These are phyloP conservation scores for Fibroporia radiculosa DNA, from an alignment of 768 basidiomycete genomes.

Conservation along the genomic window DNA sequence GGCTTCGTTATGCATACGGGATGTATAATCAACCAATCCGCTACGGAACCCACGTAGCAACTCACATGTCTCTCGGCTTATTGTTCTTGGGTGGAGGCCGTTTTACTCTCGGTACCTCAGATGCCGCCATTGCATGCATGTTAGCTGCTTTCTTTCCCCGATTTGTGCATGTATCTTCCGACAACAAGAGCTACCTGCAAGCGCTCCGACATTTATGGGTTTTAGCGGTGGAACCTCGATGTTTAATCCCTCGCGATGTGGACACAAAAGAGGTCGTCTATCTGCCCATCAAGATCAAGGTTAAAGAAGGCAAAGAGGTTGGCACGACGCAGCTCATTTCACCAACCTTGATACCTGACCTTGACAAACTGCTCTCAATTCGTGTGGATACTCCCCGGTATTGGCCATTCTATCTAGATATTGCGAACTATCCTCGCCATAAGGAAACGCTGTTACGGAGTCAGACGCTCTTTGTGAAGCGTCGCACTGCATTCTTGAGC, in stretches of 20 bases:
- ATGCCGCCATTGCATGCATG: conserved; percentile 87
- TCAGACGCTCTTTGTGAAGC: conserved; percentile 87
- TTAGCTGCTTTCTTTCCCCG: conserved; percentile 89
- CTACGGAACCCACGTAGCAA: conserved; percentile 87
- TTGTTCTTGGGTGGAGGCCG: conserved; percentile 92
- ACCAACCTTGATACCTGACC: conserved; percentile 87
- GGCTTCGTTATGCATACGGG: conserved; percentile 85
- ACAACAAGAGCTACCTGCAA: conserved; percentile 88
- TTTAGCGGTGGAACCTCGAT: conserved; percentile 89
- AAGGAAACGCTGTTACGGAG: conserved; percentile 60
- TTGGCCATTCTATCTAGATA: conserved; percentile 87
- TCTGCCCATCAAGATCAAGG: conserved; percentile 82
- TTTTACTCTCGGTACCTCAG: conserved; percentile 85
- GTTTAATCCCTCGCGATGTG: conserved; percentile 86
- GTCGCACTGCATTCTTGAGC: conserved; percentile 84
- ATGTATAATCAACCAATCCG: conserved; percentile 66
- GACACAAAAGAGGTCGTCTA: conserved; percentile 88
- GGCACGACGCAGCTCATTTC: conserved; percentile 80
- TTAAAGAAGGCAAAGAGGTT: conserved; percentile 54
- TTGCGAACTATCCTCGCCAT: conserved; percentile 59
- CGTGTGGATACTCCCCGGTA: conserved; percentile 91
- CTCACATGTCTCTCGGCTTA: conserved; percentile 84
- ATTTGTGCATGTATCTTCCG: conserved; percentile 68
- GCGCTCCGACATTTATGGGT: conserved; percentile 95
- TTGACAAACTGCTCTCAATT: conserved; percentile 75